Conservation (phyloP, 768 basidiomycete species). For the Collybia nuda region DNA sequence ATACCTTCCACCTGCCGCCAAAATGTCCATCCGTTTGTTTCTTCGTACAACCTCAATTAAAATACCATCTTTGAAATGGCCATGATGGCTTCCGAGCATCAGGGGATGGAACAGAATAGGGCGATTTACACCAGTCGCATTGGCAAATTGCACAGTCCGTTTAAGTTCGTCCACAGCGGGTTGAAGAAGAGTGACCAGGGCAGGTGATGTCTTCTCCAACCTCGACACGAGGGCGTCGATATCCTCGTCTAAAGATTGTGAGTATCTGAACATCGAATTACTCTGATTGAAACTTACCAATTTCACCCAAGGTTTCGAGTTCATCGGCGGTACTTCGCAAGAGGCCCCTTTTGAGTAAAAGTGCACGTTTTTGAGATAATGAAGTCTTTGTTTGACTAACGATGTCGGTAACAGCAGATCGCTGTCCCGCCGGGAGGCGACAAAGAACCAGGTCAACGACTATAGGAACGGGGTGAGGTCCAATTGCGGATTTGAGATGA, state of each 20-base stretch:
- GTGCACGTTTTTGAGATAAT: slow-evolving; percentile 65
- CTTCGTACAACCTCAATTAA: slow-evolving; percentile 73
- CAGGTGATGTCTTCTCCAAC: slow-evolving; percentile 61
- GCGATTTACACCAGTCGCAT: slow-evolving; percentile 60
- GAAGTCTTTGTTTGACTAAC: slow-evolving; percentile 66
- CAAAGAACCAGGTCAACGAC: slow-evolving; percentile 67
- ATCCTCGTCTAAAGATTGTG: slow-evolving; percentile 49
- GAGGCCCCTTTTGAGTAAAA: slow-evolving; percentile 69
- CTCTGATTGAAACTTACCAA: slow-evolving; percentile 36
- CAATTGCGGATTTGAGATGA: neutral
- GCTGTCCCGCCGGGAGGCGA: slow-evolving; percentile 58
- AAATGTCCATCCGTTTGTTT: slow-evolving; percentile 64
- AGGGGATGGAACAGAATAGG: slow-evolving; percentile 69
- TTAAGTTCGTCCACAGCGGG: slow-evolving; percentile 62
- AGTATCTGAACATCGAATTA: neutral
- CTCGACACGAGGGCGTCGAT: slow-evolving; percentile 54
- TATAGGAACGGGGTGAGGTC: slow-evolving; percentile 25
- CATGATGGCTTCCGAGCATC: slow-evolving; percentile 66
- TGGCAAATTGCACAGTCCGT: slow-evolving; percentile 57
- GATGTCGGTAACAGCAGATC: slow-evolving; percentile 59
- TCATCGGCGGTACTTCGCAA: slow-evolving; percentile 69
- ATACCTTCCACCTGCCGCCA: slow-evolving; percentile 83
- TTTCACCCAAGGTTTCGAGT: slow-evolving; percentile 66
- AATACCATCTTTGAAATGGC: slow-evolving; percentile 71
- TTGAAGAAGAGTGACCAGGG: slow-evolving; percentile 45